These are phyloP conservation scores for Colletotrichum tropicale DNA, from an alignment of 2,329 filamentous ascomycete species.

Conservation along the genomic window DNA sequence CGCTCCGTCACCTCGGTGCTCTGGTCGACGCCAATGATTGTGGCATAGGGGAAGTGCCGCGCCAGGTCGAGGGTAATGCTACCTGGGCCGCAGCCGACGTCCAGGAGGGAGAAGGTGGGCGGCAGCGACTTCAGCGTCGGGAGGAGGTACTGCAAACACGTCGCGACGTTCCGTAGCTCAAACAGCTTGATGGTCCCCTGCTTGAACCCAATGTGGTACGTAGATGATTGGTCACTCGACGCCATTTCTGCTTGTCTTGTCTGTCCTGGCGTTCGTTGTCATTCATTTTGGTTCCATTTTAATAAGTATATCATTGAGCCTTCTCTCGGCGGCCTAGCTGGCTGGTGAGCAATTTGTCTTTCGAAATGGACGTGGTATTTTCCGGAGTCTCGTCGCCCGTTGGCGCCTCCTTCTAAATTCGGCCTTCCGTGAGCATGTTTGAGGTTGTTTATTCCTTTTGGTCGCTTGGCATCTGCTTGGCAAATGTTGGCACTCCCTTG, in stretches of 20 bases:
- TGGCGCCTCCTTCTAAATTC: background rate
- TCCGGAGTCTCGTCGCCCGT: background rate
- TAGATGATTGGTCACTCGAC: background rate
- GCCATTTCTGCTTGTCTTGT: background rate
- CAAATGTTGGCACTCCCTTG: background rate
- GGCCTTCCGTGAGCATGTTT: background rate
- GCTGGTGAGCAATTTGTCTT: background rate
- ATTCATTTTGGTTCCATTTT: background rate
- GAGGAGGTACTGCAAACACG: conserved; percentile 28
- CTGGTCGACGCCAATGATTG: conserved; percentile 37
- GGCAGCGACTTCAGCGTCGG: conserved; percentile 31
- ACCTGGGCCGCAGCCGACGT: conserved; percentile 47
- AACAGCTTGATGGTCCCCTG: conserved; percentile 3
- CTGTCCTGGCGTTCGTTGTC: background rate
- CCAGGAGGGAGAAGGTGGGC: conserved; percentile 39
- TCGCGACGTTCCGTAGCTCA: conserved; percentile 8
- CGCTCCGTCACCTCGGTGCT: conserved; percentile 6
- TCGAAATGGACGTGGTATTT: background rate
- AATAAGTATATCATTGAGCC: background rate
- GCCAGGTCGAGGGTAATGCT: conserved; percentile 46
- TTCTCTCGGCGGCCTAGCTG: background rate
- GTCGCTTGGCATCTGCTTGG: background rate
- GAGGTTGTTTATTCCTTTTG: background rate
- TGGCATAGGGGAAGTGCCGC: conserved; percentile 37
- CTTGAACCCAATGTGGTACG: conserved; percentile 11